These are phyloP conservation scores for Colletotrichum cuscutae DNA, from an alignment of 2,329 filamentous ascomycete genomes.

Conservation along the genomic window DNA sequence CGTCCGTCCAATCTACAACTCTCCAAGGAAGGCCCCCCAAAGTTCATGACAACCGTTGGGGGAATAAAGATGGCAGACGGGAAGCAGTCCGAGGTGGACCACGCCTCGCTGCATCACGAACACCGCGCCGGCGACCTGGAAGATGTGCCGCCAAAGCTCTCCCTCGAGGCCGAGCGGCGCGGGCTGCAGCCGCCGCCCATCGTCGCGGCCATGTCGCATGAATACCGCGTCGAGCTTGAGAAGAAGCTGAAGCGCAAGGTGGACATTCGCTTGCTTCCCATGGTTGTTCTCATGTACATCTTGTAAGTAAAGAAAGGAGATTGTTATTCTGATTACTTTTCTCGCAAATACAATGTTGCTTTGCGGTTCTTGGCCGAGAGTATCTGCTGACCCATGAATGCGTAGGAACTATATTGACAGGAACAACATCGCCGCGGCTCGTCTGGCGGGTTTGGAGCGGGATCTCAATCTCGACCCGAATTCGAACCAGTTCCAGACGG, in stretches of 20 bases:
- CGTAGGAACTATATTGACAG: constrained; percentile 28
- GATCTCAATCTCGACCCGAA: constrained; percentile 47
- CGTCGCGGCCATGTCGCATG: constrained; percentile 26
- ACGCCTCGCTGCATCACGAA: constrained; percentile 18
- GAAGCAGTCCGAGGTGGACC: constrained; percentile 25
- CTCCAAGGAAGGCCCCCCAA: background rate
- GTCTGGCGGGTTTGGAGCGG: constrained; percentile 59
- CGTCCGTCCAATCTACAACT: too few species aligned
- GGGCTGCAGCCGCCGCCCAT: constrained; percentile 23
- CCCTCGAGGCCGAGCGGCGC: constrained; percentile 20
- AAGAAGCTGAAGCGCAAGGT: constrained; percentile 50
- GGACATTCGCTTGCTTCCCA: constrained; percentile 52
- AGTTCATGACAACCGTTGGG: background rate
- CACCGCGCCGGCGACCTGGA: constrained; percentile 9
- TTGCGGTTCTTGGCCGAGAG: background rate
- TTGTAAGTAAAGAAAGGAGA: constrained; percentile 41
- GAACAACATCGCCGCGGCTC: constrained; percentile 59
- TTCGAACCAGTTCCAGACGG: constrained; percentile 48
- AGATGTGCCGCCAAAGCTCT: constrained; percentile 9
- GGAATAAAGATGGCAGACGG: constrained; percentile 15
- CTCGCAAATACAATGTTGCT: background rate
- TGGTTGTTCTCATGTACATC: constrained; percentile 64
- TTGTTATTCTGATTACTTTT: too few species aligned
- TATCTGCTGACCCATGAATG: too few species aligned
- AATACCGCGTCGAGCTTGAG: constrained; percentile 37